A percentile compares a stretch with the other conserved stretches of the same genome.
phyloP scores from a whole-genome alignment of 805 yeast genomes.

The Candida railenensis region DNA sequence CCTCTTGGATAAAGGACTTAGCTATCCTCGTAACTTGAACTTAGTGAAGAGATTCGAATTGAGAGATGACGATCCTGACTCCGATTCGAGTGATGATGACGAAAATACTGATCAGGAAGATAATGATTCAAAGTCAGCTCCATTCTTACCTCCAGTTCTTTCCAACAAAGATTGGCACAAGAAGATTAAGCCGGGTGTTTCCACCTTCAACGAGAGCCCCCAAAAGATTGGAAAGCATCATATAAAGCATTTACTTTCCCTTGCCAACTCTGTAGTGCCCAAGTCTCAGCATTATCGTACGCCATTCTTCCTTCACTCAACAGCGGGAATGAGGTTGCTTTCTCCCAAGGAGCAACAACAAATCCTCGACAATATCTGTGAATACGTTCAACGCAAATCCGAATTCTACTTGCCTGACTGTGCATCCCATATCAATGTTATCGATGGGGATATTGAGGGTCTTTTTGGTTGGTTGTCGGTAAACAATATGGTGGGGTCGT shows the following conservation, averaged over 20 bases:
- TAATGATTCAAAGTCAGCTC: slow-evolving; percentile 9
- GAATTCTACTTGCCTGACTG: slow-evolving; percentile 63
- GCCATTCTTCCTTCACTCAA: slow-evolving; percentile 67
- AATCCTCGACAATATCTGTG: slow-evolving; percentile 49
- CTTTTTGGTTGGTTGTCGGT: slow-evolving; percentile 65
- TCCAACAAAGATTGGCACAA: slow-evolving; percentile 47
- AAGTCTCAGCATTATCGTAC: slow-evolving; percentile 58
- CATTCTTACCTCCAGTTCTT: slow-evolving; percentile 29
- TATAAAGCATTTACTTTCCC: slow-evolving; percentile 45
- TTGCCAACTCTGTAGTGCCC: slow-evolving; percentile 55
- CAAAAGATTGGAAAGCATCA: slow-evolving; percentile 53
- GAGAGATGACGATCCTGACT: slow-evolving; percentile 8
- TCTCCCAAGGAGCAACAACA: slow-evolving; percentile 49
- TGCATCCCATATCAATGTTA: slow-evolving; percentile 52
- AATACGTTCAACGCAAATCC: slow-evolving; percentile 45
- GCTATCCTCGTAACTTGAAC: slow-evolving; percentile 11
- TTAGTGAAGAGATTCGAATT: slow-evolving; percentile 10
- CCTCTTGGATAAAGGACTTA: slow-evolving; percentile 21
- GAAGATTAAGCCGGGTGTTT: slow-evolving; percentile 57
- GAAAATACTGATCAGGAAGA: slow-evolving; percentile 6
- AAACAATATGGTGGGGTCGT: slow-evolving; percentile 52
- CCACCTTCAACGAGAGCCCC: slow-evolving; percentile 48
- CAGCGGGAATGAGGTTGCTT: slow-evolving; percentile 65
- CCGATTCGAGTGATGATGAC: slow-evolving; percentile 5
- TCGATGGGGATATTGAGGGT: slow-evolving; percentile 68